phyloP scores from a whole-genome alignment of 306 rosid genomes.

The Casuarina cunninghamiana region DNA sequence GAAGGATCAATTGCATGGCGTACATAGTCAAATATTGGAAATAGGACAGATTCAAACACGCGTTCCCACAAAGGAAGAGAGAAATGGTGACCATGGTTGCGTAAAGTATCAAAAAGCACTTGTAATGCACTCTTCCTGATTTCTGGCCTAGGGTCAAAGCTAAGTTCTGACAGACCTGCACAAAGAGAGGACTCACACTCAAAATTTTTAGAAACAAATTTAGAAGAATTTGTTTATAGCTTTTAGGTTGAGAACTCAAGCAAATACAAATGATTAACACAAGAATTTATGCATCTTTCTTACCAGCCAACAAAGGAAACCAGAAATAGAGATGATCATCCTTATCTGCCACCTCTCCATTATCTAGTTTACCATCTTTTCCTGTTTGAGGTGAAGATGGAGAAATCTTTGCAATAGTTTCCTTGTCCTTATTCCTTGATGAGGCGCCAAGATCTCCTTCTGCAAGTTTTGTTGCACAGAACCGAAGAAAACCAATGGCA shows the following conservation, averaged over 20 bases:
- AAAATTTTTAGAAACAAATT: slow-evolving; percentile 6
- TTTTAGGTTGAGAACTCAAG: neutral
- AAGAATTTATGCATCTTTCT: slow-evolving; percentile 31
- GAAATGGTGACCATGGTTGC: slow-evolving; percentile 97
- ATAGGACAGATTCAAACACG: slow-evolving; percentile 88
- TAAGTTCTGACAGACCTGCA: slow-evolving; percentile 97
- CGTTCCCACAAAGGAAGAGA: slow-evolving; percentile 93
- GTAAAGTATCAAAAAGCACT: slow-evolving; percentile 86
- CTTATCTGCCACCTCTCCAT: slow-evolving; percentile 65
- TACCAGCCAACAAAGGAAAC: slow-evolving; percentile 98
- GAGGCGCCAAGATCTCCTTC: slow-evolving; percentile 86
- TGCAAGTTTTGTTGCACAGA: slow-evolving; percentile 96
- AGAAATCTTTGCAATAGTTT: slow-evolving; percentile 51
- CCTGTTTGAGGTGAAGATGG: slow-evolving; percentile 55
- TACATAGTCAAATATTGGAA: slow-evolving; percentile 95
- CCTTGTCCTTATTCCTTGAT: slow-evolving; percentile 73
- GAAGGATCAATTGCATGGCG: slow-evolving; percentile 98
- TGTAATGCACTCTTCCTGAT: slow-evolving; percentile 92
- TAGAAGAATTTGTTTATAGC: neutral
- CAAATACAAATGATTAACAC: neutral
- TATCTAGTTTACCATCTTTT: slow-evolving; percentile 63
- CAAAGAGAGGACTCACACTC: slow-evolving; percentile 26
- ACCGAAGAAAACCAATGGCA: slow-evolving; percentile 92
- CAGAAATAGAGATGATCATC: slow-evolving; percentile 90
- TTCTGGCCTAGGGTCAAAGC: slow-evolving; percentile 98